phyloP scores from a whole-genome alignment of 2,329 filamentous ascomycete species.

The Neofusicoccum parvum region DNA sequence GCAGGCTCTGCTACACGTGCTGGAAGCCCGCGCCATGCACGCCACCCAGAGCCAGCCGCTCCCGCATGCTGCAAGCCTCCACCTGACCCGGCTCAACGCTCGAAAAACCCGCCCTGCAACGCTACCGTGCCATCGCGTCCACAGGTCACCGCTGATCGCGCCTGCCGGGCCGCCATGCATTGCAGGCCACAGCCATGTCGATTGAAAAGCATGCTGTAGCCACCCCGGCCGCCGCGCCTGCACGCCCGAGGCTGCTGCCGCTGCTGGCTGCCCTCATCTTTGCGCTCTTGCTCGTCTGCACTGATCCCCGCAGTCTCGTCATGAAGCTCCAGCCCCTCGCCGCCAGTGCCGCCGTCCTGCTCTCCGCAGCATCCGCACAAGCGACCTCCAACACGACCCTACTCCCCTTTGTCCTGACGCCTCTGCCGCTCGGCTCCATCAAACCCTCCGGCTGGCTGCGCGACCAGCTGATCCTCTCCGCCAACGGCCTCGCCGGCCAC shows the following conservation, averaged over 20 bases:
- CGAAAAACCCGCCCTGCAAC: not conserved
- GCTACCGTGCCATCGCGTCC: not conserved
- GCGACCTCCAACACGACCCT: conserved; percentile 22
- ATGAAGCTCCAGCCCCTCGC: not conserved
- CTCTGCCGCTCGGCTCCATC: conserved; percentile 53
- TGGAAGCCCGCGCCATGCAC: not conserved
- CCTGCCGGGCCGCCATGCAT: not conserved
- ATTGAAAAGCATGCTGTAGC: not conserved
- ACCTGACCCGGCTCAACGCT: not conserved
- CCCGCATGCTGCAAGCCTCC: not conserved
- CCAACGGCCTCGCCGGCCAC: conserved; percentile 57
- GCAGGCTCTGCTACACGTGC: not conserved
- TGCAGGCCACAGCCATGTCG: not conserved
- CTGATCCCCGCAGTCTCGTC: not conserved
- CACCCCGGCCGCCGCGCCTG: no score
- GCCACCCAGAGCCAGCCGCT: conserved; percentile 1
- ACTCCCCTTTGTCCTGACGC: conserved; percentile 40
- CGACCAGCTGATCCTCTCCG: conserved; percentile 53
- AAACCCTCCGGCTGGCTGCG: conserved; percentile 56
- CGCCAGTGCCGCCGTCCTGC: not conserved
- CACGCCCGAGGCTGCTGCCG: not conserved
- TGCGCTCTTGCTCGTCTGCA: not conserved
- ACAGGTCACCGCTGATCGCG: not conserved
- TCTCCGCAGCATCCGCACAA: not conserved
- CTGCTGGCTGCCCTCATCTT: not conserved